Base-by-base conservation (phyloP, 2,329 filamentous ascomycete genomes). In the Karstenula rhodostoma region DNA sequence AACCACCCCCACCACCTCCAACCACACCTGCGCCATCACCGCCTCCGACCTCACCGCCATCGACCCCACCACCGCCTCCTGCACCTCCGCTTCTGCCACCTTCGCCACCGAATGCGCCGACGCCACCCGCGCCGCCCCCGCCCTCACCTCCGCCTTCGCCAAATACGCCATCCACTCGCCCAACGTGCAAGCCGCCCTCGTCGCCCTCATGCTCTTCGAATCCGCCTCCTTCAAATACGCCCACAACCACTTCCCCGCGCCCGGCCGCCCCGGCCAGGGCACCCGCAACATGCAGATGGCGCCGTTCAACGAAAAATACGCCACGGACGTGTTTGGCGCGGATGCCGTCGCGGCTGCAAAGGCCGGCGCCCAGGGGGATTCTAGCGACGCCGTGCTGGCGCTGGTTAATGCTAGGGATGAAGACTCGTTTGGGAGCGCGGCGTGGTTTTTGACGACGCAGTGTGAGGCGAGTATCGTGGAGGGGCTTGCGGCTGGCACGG, bases 181-280 rank as follows among this genome's bases (percentile, higher is more conserved):
- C 23, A 84, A 82, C 23, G 86, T 90, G 67, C 88, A 90, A 72
- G 91, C 91, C 7, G 91, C 89, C 23, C 77, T 94, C 17, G 72
- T 95, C 46, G 83, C 88, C 13, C 82, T 93, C 71, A 90, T 92
- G 80, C 86, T 89, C 12, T 89, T 88, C 72, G 93, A 96, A 80
- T 87, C 86, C 1, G 87, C 59, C 23, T 83, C 89, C 63, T 91
- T 94, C 79, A 83, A 85, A 69, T 94, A 86, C 84, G 91, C 89
- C 77, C 84, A 83, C 75, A 92, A 93, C 78, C 81, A 87, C 68
- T 85, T 76, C 79, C 85, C 84, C 0, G 76, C 17, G 44, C 81
- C 64, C 1, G 85, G 83, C n/a, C 72, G 79, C 0, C 83, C 89
- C 0, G 91, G 91, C 9, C 90, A 94, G 75, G 91, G 91, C 25